phyloP scores from a whole-genome alignment of 2,329 filamentous ascomycete genomes.

The Penicillium oxalicum region DNA sequence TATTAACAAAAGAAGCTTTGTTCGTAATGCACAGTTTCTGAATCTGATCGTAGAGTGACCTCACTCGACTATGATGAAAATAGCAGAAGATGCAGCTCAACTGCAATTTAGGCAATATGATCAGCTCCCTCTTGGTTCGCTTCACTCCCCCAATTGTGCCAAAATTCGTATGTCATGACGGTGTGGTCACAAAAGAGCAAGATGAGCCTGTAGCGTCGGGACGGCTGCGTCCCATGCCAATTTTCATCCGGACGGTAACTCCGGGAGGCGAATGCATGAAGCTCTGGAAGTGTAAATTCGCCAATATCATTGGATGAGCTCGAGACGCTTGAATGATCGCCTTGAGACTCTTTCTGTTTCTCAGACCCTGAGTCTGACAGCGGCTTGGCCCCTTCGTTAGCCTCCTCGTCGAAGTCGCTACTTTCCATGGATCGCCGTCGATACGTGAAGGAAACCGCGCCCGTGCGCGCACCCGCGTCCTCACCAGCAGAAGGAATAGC shows the following conservation, averaged over 20 bases:
- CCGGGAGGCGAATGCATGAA: constrained; percentile 29
- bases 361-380: neutral
- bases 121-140: neutral
- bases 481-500: neutral
- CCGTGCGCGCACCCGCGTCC: too few relatives aligned
- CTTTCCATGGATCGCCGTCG: too few relatives aligned
- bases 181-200: constrained; percentile 53
- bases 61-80: too few relatives aligned
- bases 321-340: neutral
- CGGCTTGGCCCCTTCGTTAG: neutral
- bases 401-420: too few relatives aligned
- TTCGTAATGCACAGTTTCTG: too few relatives aligned
- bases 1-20: too few relatives aligned
- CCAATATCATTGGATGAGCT: neutral
- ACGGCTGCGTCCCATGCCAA: constrained; percentile 38
- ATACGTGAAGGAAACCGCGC: too few relatives aligned
- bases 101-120: neutral
- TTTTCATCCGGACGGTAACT: constrained; percentile 29
- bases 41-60: too few relatives aligned
- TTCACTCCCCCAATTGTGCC: constrained; percentile 34
- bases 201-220: constrained; percentile 48
- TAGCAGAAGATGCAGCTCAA: too few relatives aligned
- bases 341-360: neutral
- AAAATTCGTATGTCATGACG: constrained; percentile 56
- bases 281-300: constrained; percentile 28